Evolutionary conservation across 2,329 filamentous ascomycete species (phyloP).

Genomic region (Berkeleyomyces basicola): DNA sequence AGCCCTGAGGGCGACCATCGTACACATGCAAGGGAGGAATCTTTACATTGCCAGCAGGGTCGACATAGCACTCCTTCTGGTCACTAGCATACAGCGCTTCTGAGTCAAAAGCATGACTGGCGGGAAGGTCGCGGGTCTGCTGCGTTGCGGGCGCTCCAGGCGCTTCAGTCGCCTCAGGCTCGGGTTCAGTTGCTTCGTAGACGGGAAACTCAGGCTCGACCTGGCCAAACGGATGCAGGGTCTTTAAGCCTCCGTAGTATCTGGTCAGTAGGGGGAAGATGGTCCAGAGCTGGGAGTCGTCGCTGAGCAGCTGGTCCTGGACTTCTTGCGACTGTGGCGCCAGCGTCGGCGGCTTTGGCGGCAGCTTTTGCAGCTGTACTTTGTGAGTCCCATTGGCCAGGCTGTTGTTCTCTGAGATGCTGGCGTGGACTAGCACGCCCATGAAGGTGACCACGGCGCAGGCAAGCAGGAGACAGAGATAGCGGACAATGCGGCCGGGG

Average conservation of each 20-base stretch:
- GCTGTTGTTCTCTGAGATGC: slow-evolving; percentile 49
- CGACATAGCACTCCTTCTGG: slow-evolving; percentile 66
- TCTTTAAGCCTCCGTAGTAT: slow-evolving; percentile 78
- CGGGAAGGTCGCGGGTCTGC: background rate
- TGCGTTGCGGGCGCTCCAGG: background rate
- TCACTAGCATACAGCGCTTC: slow-evolving; percentile 37
- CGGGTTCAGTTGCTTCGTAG: slow-evolving; percentile 35
- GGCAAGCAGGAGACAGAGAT: slow-evolving; percentile 57
- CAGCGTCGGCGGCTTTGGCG: slow-evolving; percentile 23
- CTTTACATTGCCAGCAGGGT: slow-evolving; percentile 44
- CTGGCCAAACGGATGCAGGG: slow-evolving; percentile 44
- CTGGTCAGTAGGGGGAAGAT: slow-evolving; percentile 69
- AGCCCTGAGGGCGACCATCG: slow-evolving; percentile 63
- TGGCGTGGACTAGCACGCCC: slow-evolving; percentile 55
- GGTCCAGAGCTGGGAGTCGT: slow-evolving; percentile 46
- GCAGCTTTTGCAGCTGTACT: slow-evolving; percentile 26
- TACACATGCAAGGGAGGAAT: slow-evolving; percentile 59
- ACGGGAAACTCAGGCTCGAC: slow-evolving; percentile 72
- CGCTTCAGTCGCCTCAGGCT: slow-evolving; percentile 8
- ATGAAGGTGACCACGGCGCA: slow-evolving; percentile 61
- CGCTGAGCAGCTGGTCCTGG: background rate
- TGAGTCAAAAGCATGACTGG: slow-evolving; percentile 25
- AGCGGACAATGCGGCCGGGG: slow-evolving; percentile 58
- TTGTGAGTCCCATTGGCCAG: slow-evolving; percentile 32
- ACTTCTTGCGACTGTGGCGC: background rate